Evolutionary conservation across 495 filamentous ascomycete genomes (phyloP), one percentile per base, ranked within the genome.

Genomic region (Lasiosphaeris hirsuta): DNA sequence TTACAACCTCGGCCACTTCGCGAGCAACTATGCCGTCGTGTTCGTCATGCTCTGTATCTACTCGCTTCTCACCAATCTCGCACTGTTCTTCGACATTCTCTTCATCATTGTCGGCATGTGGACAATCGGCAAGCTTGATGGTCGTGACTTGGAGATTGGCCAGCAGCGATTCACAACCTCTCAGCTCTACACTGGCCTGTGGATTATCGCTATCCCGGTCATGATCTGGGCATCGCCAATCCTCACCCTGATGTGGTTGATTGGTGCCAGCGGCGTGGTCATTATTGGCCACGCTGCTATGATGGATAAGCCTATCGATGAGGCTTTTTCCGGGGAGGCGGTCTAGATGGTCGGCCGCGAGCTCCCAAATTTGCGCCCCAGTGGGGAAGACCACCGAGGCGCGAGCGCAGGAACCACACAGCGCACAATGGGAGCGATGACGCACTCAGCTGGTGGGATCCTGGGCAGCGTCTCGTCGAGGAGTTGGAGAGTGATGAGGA

Each of bases 321-420:
- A 93, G 92, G 92, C 93, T 98, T 98, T 98, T 97, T 98, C 95
- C 83, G 94, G 96, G 94, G 95, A 97, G 93, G 94, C 92, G 92
- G 92, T 97, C 90, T 97, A 97, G 86, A 84, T 92, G 92, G 92
- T 96, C 92, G 92, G 89, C 92, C 91, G 91, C 92, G 90, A 95
- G 84, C 90, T 96, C 92, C 91, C 86, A 85, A 90, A 84, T 80
- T 81, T 88, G 86, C 86, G 89, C 90, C 89, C 89, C 85, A 77
- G 87, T 89, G 90, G 92, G 92, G 90, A 96, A 96, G 92, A 96
- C 90, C 90, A 92, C 87, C 89, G 65, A 83, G 88, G 88, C 87
- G 86, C 83, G 84, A 81, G 75, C 82, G 84, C 79, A 84, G 81
- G 69, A 76, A 77, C 71, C 72, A 75, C 69, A 78, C 75, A 71